These are phyloP conservation scores for Wickerhamiella galacta DNA, from an alignment of 805 yeast genomes.

Conservation along the genomic window DNA sequence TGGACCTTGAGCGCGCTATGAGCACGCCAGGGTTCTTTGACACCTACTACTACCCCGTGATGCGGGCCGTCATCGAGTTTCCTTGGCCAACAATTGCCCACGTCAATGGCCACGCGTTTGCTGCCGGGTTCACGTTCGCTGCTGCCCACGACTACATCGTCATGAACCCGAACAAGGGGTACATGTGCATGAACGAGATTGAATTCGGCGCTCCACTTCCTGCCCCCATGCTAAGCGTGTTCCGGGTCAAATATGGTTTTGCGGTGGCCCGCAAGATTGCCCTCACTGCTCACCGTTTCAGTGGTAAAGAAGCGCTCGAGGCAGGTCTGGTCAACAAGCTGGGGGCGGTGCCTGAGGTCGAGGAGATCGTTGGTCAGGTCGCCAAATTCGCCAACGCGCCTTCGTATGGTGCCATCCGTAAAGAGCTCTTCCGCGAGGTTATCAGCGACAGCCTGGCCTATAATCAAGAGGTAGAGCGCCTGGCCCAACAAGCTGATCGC, in stretches of 20 bases:
- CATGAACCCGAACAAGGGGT: conserved; percentile 25
- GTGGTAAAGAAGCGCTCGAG: conserved; percentile 66
- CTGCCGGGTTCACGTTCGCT: conserved; percentile 26
- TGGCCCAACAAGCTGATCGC: background rate
- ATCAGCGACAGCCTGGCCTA: conserved; percentile 12
- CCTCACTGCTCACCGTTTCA: conserved; percentile 22
- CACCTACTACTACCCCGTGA: conserved; percentile 19
- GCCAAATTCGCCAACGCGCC: conserved; percentile 16
- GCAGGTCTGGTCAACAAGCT: conserved; percentile 35
- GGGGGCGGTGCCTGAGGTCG: conserved; percentile 23
- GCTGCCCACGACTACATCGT: conserved; percentile 24
- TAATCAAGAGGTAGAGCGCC: conserved; percentile 7
- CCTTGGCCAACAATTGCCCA: conserved; percentile 27
- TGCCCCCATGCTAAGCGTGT: conserved; percentile 22
- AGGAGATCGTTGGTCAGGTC: conserved; percentile 16
- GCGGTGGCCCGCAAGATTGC: conserved; percentile 18
- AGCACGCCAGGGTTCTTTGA: conserved; percentile 22
- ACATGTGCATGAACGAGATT: conserved; percentile 25
- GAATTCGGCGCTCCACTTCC: conserved; percentile 25
- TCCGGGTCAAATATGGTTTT: conserved; percentile 20
- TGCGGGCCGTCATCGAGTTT: conserved; percentile 21
- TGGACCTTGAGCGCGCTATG: conserved; percentile 23
- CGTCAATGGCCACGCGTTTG: conserved; percentile 27
- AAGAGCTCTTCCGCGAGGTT: conserved; percentile 17
- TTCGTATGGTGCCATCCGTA: conserved; percentile 19